Evolutionary conservation across 306 rosid genomes (phyloP).

Genomic region (Quercus robur): DNA sequence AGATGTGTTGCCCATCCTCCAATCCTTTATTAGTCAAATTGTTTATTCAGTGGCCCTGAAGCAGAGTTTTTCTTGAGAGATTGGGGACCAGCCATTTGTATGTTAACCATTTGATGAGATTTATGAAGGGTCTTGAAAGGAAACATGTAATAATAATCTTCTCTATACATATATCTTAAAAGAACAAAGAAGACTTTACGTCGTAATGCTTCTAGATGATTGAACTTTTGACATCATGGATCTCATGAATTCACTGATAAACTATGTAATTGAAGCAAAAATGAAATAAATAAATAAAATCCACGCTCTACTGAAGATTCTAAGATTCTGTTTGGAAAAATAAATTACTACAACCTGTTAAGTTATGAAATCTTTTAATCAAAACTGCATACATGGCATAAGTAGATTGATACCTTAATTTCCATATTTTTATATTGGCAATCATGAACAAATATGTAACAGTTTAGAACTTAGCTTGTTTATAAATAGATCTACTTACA

Average conservation of each 20-base stretch:
- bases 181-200: background rate
- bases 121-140: background rate
- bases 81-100: background rate
- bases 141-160: background rate
- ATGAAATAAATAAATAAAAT: background rate
- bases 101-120: background rate
- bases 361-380: too few species aligned
- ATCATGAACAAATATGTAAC: too few species aligned
- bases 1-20: background rate
- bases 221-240: background rate
- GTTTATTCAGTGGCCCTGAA: conserved; percentile 1
- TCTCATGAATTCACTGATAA: background rate
- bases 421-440: too few species aligned
- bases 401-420: too few species aligned
- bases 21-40: background rate
- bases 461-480: too few species aligned
- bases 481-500: too few species aligned
- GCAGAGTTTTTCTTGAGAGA: background rate
- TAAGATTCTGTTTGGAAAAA: too few species aligned
- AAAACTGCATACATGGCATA: too few species aligned
- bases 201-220: background rate
- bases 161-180: background rate
- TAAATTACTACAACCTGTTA: too few species aligned
- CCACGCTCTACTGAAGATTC: background rate
- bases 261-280: background rate